phyloP scores from a whole-genome alignment of 1,284 basidiomycete genomes.

The Entoloma clypeatum region DNA sequence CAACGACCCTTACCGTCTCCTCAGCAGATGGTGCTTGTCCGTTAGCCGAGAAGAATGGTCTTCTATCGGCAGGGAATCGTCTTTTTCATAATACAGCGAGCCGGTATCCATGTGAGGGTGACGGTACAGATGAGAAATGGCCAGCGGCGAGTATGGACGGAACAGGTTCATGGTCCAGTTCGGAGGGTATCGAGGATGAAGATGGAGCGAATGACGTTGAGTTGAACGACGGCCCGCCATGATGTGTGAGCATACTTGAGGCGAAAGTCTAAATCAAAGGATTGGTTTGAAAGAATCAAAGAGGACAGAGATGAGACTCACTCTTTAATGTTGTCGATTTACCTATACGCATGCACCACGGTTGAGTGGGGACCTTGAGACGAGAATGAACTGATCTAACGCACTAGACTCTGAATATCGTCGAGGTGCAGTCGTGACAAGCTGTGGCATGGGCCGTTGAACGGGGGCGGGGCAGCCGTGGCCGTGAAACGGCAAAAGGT shows the following conservation, averaged over 20 bases:
- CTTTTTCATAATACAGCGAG: constrained; percentile 10
- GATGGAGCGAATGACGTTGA: constrained; percentile 61
- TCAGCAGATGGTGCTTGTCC: constrained; percentile 44
- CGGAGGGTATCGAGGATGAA: constrained; percentile 53
- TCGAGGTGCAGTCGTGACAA: too few relatives aligned
- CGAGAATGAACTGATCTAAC: too few relatives aligned
- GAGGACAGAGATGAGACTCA: constrained; percentile 29
- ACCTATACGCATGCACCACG: constrained; percentile 28
- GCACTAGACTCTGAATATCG: constrained; percentile 54
- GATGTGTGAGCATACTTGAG: constrained; percentile 47
- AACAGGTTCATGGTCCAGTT: constrained; percentile 33
- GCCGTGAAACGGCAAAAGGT: too few relatives aligned
- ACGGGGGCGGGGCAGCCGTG: too few relatives aligned
- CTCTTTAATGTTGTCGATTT: constrained; percentile 68
- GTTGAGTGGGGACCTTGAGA: background rate
- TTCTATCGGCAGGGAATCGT: background rate
- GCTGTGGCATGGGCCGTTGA: too few relatives aligned
- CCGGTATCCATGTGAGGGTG: constrained; percentile 8
- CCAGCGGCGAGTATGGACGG: constrained; percentile 14
- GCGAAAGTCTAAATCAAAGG: constrained; percentile 38
- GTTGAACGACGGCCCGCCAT: constrained; percentile 61
- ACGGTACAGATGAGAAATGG: constrained; percentile 7
- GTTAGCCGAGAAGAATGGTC: constrained; percentile 29
- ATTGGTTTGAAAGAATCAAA: constrained; percentile 1
- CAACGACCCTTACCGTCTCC: too few relatives aligned